Evolutionary conservation across 2,329 filamentous ascomycete species (phyloP).

Genomic region (Akanthomyces lecanii): DNA sequence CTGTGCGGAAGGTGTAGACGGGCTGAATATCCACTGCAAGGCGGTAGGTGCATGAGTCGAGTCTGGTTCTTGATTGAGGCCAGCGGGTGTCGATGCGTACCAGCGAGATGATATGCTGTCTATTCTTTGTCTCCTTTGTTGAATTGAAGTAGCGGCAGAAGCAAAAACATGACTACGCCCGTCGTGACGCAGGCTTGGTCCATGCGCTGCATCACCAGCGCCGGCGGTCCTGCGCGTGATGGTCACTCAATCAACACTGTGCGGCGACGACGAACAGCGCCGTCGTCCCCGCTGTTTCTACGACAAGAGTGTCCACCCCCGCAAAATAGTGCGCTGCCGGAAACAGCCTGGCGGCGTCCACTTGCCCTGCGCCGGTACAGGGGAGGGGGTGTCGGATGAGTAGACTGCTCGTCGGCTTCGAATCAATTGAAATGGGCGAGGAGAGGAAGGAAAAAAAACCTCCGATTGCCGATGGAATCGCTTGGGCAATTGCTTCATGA

Average conservation of each 20-base stretch:
- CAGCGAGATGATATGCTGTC: not conserved
- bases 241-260: not conserved
- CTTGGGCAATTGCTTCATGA: too few relatives aligned
- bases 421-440: too few relatives aligned
- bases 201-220: too few relatives aligned
- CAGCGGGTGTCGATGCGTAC: too few relatives aligned
- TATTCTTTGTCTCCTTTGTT: not conserved
- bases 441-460: too few relatives aligned
- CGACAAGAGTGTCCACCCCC: constrained; percentile 12
- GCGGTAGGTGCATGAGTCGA: not conserved
- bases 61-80: not conserved
- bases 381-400: too few relatives aligned
- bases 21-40: not conserved
- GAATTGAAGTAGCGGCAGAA: not conserved
- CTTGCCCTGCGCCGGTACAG: too few relatives aligned
- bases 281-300: not conserved
- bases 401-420: too few relatives aligned
- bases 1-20: not conserved
- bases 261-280: not conserved
- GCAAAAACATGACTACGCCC: not conserved
- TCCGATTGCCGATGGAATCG: too few relatives aligned
- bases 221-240: too few relatives aligned
- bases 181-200: not conserved
- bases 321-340: constrained; percentile 14
- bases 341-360: constrained; percentile 6